Conservation (phyloP, 2,329 filamentous ascomycete species). For the Laburnicola sp. region DNA sequence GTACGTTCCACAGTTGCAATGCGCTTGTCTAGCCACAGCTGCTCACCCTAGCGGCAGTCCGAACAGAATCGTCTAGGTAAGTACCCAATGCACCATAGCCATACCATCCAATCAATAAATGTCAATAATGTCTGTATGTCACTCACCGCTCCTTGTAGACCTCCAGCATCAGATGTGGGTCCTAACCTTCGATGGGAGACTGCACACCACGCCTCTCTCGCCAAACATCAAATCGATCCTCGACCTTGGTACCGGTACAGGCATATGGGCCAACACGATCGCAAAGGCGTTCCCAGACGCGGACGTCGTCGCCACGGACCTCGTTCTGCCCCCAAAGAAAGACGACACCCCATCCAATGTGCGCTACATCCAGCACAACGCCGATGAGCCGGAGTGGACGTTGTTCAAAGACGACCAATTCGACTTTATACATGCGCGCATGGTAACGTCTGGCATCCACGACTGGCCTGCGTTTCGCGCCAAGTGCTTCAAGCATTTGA, state of each 20-base stretch:
- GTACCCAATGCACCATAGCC: background rate
- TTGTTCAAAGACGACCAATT: slow-evolving; percentile 37
- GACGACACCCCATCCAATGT: background rate
- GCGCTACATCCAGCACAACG: slow-evolving; percentile 2
- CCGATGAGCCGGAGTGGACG: slow-evolving; percentile 2
- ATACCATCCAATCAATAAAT: background rate
- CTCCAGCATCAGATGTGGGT: slow-evolving; percentile 3
- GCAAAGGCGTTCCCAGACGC: background rate
- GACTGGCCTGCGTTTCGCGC: slow-evolving; percentile 55
- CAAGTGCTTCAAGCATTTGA: slow-evolving; percentile 40
- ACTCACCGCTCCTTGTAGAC: background rate
- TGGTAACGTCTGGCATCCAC: slow-evolving; percentile 55
- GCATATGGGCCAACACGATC: background rate
- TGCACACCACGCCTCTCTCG: slow-evolving; percentile 5
- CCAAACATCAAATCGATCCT: background rate
- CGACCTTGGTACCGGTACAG: slow-evolving; percentile 2
- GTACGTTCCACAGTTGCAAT: background rate
- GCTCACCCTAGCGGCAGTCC: background rate
- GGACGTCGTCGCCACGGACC: background rate
- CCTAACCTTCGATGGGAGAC: background rate
- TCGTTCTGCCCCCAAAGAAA: background rate
- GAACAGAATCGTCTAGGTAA: slow-evolving; percentile 2
- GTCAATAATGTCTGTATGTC: too few relatives aligned
- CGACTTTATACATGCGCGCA: slow-evolving; percentile 58
- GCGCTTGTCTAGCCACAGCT: background rate